Percentiles rank a stretch among this genome's conserved stretches.
These are phyloP conservation scores for Fusarium tanahbumbuense DNA, from an alignment of 2,329 filamentous ascomycete genomes.

Conservation along the genomic window DNA sequence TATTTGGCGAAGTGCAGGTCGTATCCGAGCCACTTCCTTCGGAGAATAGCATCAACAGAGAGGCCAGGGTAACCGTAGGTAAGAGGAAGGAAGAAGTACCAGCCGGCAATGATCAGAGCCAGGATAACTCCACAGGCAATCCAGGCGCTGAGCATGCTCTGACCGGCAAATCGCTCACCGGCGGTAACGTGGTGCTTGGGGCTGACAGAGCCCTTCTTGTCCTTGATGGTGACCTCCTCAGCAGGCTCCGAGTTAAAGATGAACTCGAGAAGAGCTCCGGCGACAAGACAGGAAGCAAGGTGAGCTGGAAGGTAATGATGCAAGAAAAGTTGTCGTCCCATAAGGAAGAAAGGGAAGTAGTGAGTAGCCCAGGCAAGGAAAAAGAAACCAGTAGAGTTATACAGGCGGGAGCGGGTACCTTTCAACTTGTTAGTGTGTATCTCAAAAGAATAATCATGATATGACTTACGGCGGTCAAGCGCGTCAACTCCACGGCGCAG, in stretches of 20 bases:
- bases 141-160: conserved; percentile 84
- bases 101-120: conserved; percentile 75
- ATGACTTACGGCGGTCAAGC: conserved; percentile 85
- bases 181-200: conserved; percentile 77
- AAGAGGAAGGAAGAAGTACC: conserved; percentile 93
- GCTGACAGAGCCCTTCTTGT: conserved; percentile 59
- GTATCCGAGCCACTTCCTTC: conserved; percentile 95
- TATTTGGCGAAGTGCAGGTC: conserved; percentile 99
- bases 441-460: not conserved
- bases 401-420: conserved; percentile 92
- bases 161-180: conserved; percentile 80
- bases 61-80: conserved; percentile 96
- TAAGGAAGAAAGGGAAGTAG: conserved; percentile 97
- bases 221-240: conserved; percentile 63
- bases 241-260: conserved; percentile 90
- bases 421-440: conserved; percentile 48
- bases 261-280: conserved; percentile 92
- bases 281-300: conserved; percentile 88
- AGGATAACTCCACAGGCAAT: conserved; percentile 79
- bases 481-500: conserved; percentile 93
- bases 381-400: conserved; percentile 99
- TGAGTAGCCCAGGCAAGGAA: conserved; percentile 98
- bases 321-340: conserved; percentile 97
- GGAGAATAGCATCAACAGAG: conserved; percentile 78
- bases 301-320: conserved; percentile 98